Evolutionary conservation across 2,329 filamentous ascomycete species (phyloP), one percentile per base, ranked within the genome.

Genomic region (Scedosporium minutisporum): DNA sequence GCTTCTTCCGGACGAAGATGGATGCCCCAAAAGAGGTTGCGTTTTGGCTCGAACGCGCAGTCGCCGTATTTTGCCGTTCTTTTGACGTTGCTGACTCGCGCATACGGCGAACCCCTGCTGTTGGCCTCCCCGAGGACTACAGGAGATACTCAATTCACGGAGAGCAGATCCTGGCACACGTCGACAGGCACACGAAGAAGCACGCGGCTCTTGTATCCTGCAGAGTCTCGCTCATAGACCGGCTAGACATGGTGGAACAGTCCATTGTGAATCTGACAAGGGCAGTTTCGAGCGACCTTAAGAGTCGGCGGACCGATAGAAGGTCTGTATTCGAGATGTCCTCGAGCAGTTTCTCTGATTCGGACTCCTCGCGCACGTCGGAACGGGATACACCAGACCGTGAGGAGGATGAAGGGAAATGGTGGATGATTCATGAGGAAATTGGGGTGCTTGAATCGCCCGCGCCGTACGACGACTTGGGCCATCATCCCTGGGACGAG

Each of bases 101-200:
- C 14, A 79, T 81, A 63, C 70, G 73, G n/a, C 70, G 74, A 5
- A 75, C 76, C 60, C 68, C 73, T 0, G 69, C 72, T 38, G 73
- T 76, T 1, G 78, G 80, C 5, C 70, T 81, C 38, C 75, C 81
- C 0, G 79, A 82, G 62, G 82, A 85, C 66, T 84, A 81, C 66
- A 73, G 79, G 12, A 72, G 80, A 9, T 82, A 82, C 60, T 71
- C 75, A 18, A 78, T 83, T 18, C 82, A 85, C 63, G 81, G 81
- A 0, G 73, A 74, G 44, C 77, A 75, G 60, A 70, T 85, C 16
- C 65, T 76, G 3, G 70, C 75, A 29, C 78, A 82, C 67, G 63
- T 82, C 0, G 67, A 69, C n/a, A 74, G 73, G 5, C 73, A 73
- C 23, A 74, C 73, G 68, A 76, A 68, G 64, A 74, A 66, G 48